Evolutionary conservation across 2,329 filamentous ascomycete species (phyloP).

Genomic region (Verticillium nonalfalfae): DNA sequence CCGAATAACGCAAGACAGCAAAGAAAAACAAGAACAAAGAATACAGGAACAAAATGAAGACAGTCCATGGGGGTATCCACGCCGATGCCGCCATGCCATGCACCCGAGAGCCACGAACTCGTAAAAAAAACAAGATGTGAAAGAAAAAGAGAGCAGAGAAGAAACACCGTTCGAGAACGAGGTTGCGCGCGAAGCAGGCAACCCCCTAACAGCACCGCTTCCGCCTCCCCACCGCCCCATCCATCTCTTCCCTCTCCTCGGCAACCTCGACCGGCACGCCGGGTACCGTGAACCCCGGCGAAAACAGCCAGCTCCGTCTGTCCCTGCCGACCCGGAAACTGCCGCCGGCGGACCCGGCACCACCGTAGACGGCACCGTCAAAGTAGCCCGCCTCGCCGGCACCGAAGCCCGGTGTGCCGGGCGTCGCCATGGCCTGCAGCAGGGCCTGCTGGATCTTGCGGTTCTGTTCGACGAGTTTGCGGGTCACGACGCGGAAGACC

Average conservation of each 20-base stretch:
- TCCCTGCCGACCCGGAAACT: constrained; percentile 55
- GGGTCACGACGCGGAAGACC: constrained; percentile 70
- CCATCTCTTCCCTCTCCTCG: constrained; percentile 9
- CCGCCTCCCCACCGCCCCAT: neutral
- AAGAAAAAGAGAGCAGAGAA: neutral
- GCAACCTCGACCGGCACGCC: constrained; percentile 38
- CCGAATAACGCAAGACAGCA: neutral
- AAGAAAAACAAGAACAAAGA: neutral
- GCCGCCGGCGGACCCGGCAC: constrained; percentile 25
- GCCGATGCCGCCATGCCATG: neutral
- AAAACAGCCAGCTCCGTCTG: constrained; percentile 53
- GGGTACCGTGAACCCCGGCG: constrained; percentile 42
- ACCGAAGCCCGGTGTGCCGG: constrained; percentile 41
- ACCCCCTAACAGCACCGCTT: constrained; percentile 18
- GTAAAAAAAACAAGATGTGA: neutral
- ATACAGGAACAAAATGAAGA: neutral
- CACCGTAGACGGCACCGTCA: constrained; percentile 29
- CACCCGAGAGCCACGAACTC: neutral
- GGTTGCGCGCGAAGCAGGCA: neutral
- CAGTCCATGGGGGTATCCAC: neutral
- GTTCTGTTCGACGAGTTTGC: constrained; percentile 59
- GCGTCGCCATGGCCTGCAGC: constrained; percentile 45
- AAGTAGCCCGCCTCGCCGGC: constrained; percentile 43
- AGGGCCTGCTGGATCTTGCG: constrained; percentile 56
- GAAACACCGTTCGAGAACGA: too few relatives aligned